Evolutionary conservation across 306 rosid species (phyloP), one percentile per base, ranked within the genome.

Genomic region (Quercus gilva): DNA sequence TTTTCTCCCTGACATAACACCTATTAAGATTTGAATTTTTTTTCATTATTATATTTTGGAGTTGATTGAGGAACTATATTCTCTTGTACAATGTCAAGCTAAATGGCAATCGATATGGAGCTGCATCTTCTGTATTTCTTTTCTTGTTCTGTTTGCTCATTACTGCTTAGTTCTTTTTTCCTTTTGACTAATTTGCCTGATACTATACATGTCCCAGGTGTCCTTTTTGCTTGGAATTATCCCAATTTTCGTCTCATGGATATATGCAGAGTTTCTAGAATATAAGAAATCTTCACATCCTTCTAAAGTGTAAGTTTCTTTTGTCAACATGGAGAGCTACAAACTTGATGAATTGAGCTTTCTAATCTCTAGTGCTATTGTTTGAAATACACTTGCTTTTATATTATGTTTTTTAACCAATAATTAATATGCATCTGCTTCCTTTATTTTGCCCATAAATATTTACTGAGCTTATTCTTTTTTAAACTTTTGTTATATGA

Each of bases 231-330:
- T 96, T 78, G 98, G 98, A 25, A 74, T 90, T 78, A 87, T 96
- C 86, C 99, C 98, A 26, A 78, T 92, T 77, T 91, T 93, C 86
- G 93, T 93, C 69, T 81, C 98, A 13, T 93, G 99, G 98, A 85
- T 93, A 81, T 96, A 96, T 88, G 86, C 99, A 57, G 98, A 96
- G 88, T 96, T 86, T 89, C 86, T 93, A 45, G 98, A 93, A 73
- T 91, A 91, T 82, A 91, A 81, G 90, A 96, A 75, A 88, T 68
- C 86, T 79, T 79, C 89, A 35, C 80, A 86, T 68, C 87, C 91
- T 80, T 82, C 89, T 76, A 96, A 96, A 93, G 91, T 87, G 99
- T 93, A 88, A 87, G 99, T 87, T 81, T 69, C 58, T 75, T 60
- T 29, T 60, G 78, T 68, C 58, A 18, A 49, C 49, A 21, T 60